Evolutionary conservation across 2,329 filamentous ascomycete genomes (phyloP), one percentile per base, ranked within the genome.

Genomic region (Fusarium sp.): DNA sequence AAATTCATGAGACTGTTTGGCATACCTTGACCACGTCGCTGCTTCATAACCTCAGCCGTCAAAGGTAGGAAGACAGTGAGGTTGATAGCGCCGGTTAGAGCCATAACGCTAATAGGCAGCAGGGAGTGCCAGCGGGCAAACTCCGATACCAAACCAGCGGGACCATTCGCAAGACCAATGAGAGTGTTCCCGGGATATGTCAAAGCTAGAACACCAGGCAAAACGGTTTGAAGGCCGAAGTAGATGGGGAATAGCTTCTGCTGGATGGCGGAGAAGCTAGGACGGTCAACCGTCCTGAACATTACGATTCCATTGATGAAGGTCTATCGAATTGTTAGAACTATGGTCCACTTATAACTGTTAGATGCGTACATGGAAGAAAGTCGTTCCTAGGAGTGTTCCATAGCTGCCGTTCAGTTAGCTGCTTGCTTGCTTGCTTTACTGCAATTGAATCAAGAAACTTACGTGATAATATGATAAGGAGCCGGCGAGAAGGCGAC

Each of bases 191-290:
- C 89, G 8, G 94, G 94, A 76, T 93, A 95, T 6, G 95, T 97
- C 55, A 96, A 76, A 20, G 91, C 90, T 18, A 97, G 82, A 21
- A 92, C 75, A 17, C 90, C 78, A 1, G 96, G 93, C 2, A 95
- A 82, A 8, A 85, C 84, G 6, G 93, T 90, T 81, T 98, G 95
- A 58, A 98, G 82, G 43, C 87, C 84, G 78, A 98, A 98, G 84
- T 97, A 99, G 73, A 93, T 85, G 33, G 93, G 93, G 81, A 97
- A 97, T 52, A 94, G 87, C 66, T 88, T 88, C 69, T 88, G 85
- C 80, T 97, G 95, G 31, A 97, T 86, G 18, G 88, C 84, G 25
- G 90, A 88, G 82, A 99, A 98, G 76, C 93, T 88, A 0, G 92
- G 88, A 25, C 93, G 88, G 25, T 93, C 88, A 36, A 97, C 88